A percentile compares a stretch with the other conserved stretches of the same genome.
phyloP scores from a whole-genome alignment of 2,329 filamentous ascomycete genomes.

The Penicillium sp. region DNA sequence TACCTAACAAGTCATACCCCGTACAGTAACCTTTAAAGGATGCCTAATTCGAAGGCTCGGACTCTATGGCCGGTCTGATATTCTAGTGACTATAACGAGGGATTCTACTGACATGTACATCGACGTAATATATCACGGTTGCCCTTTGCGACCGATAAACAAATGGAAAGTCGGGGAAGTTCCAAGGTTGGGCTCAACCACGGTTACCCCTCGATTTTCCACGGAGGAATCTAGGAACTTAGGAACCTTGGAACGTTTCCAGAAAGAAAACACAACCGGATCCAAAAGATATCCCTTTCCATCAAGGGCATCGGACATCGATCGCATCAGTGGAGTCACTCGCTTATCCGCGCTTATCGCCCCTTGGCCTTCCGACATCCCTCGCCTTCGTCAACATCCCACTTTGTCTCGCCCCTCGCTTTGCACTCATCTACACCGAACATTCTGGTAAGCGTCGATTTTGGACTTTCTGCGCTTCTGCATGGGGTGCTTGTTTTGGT shows the following conservation, averaged over 20 bases:
- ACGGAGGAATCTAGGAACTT: neutral
- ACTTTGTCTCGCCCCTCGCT: slow-evolving; percentile 13
- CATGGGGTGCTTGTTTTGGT: neutral
- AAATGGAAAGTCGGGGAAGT: slow-evolving; percentile 9
- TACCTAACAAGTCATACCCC: too few relatives aligned
- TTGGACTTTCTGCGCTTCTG: neutral
- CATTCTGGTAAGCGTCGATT: slow-evolving; percentile 7
- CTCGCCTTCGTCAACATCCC: slow-evolving; percentile 22
- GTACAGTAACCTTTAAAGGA: too few relatives aligned
- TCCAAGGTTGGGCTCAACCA: slow-evolving; percentile 12
- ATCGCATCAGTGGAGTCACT: slow-evolving; percentile 16
- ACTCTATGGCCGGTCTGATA: too few relatives aligned
- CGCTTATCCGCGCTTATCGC: slow-evolving; percentile 29
- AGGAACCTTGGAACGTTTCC: neutral
- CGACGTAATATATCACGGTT: slow-evolving; percentile 9
- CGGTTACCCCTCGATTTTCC: neutral
- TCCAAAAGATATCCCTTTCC: neutral
- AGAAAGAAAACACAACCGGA: neutral
- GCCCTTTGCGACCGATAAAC: slow-evolving; percentile 21
- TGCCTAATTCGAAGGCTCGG: too few relatives aligned
- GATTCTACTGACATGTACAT: too few relatives aligned
- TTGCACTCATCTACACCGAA: neutral
- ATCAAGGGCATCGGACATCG: neutral
- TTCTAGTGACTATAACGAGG: too few relatives aligned
- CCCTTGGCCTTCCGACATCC: slow-evolving; percentile 22